phyloP scores from a whole-genome alignment of 768 basidiomycete species.

The Lactifluus volemus region DNA sequence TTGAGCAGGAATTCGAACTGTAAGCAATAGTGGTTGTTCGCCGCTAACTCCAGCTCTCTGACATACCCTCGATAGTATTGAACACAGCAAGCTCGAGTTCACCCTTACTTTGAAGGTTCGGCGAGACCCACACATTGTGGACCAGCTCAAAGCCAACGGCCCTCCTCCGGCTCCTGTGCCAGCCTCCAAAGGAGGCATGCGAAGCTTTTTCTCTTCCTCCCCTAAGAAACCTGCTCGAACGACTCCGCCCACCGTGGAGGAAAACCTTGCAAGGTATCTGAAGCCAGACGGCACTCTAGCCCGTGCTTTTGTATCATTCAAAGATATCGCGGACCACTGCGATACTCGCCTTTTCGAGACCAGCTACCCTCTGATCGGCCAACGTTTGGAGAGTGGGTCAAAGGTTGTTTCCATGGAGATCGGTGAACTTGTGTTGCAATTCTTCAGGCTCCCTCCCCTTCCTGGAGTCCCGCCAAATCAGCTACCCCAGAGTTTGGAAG shows the following conservation, averaged over 20 bases:
- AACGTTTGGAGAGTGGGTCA: conserved; percentile 48
- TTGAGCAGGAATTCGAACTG: conserved; percentile 90
- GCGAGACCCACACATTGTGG: conserved; percentile 74
- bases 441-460: conserved; percentile 84
- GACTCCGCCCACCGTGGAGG: conserved; percentile 35
- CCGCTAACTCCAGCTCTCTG: not conserved
- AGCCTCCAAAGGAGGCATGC: conserved; percentile 54
- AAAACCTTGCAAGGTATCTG: conserved; percentile 76
- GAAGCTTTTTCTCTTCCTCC: conserved; percentile 67
- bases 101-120: conserved; percentile 83
- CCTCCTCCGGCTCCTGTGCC: conserved; percentile 39
- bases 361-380: conserved; percentile 72
- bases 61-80: conserved; percentile 45
- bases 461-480: conserved; percentile 72
- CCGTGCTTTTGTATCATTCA: conserved; percentile 82
- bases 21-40: conserved; percentile 31
- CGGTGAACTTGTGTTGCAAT: conserved; percentile 82
- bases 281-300: conserved; percentile 84
- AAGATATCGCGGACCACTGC: conserved; percentile 74
- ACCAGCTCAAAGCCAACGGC: conserved; percentile 61
- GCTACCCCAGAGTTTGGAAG: conserved; percentile 87
- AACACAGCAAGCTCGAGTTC: conserved; percentile 93
- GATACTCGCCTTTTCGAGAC: conserved; percentile 82
- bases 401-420: conserved; percentile 60
- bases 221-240: conserved; percentile 58